Evolutionary conservation across 208 protist species (phyloP).

Genomic region (Leptomonas seymouri): DNA sequence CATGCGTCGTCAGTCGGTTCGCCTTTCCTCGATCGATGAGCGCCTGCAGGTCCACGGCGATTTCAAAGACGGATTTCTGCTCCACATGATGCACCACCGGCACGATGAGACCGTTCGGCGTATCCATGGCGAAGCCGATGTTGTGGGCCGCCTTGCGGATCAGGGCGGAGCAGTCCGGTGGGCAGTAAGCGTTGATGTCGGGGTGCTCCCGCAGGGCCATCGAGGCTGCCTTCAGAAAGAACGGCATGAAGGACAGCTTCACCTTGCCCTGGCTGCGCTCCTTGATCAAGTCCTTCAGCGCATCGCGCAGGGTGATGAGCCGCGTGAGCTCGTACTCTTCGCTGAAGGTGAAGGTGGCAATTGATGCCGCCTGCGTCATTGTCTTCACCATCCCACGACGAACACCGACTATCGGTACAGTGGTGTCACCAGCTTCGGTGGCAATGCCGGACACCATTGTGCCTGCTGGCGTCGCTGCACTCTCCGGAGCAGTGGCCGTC

Average conservation of each 20-base stretch:
- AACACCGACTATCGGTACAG: conserved; percentile 53
- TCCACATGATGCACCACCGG: conserved; percentile 94
- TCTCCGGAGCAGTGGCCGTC: neutral
- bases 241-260: conserved; percentile 93
- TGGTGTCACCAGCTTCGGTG: conserved; percentile 31
- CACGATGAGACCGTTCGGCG: conserved; percentile 94
- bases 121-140: conserved; percentile 97
- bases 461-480: conserved; percentile 2
- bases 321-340: conserved; percentile 91
- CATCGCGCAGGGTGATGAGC: conserved; percentile 55
- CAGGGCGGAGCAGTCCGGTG: conserved; percentile 59
- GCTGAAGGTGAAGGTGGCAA: conserved; percentile 92
- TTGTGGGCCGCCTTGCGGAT: conserved; percentile 92
- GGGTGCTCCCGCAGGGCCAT: conserved; percentile 88
- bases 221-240: conserved; percentile 95
- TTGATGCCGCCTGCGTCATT: conserved; percentile 86
- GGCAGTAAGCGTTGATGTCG: conserved; percentile 85
- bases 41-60: conserved; percentile 91
- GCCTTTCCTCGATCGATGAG: conserved; percentile 61
- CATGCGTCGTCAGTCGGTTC: conserved; percentile 57
- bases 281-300: conserved; percentile 56
- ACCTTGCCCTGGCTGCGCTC: conserved; percentile 22
- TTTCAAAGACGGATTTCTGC: conserved; percentile 85
- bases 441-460: neutral
- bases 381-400: conserved; percentile 91